Base-by-base conservation (phyloP, 768 basidiomycete genomes). In the Phylloporus sp. region DNA sequence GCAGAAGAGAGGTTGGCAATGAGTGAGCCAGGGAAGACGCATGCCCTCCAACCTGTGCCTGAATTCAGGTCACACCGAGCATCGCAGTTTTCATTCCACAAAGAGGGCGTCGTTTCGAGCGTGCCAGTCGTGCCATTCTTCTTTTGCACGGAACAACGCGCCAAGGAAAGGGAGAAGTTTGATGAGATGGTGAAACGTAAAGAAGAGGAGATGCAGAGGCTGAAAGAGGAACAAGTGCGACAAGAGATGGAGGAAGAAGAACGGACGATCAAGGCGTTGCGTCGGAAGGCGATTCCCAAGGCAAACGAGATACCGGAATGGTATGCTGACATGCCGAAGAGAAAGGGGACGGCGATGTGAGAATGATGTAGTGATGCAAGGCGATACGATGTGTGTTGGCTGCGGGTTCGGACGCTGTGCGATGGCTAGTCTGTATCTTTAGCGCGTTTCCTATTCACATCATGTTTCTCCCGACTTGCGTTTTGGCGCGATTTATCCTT, bases 221-320 rank as follows among this genome's bases (percentile, higher is more conserved):
- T 65, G 48, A 66, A 65, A 55, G 81, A 81, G 58, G 72, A 73
- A 57, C 64, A 62, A 54, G 68, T 75, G 50, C 65, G 64, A 59
- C 69, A 69, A 57, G 63, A 69, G 57, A 78, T 73, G 58, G 71
- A 72, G 58, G 71, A 77, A 55, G 83, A 86, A 65, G 81, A 79
- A 64, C 65, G 63, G 62, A 81, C 79, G 67, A 61, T 85, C 48
- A 72, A 62, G 60, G 84, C 81, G 68, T 50, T 84, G 58, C 69
- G 86, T 61, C 77, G 72, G 70, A 74, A 70, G 53, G 75, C 82
- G 15, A 68, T 89, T 37, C 82, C 83, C 20, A 79, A 72, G 63
- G 86, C 86, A 37, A 74, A 87, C 60, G 78, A 78, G 56, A 74
- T 89, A 21, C 86, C 86, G 10, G 82, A 80, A 53, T 89, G 86